Conservation (phyloP, 371 early-diverging fungal genomes). For the Mucor indicus region DNA sequence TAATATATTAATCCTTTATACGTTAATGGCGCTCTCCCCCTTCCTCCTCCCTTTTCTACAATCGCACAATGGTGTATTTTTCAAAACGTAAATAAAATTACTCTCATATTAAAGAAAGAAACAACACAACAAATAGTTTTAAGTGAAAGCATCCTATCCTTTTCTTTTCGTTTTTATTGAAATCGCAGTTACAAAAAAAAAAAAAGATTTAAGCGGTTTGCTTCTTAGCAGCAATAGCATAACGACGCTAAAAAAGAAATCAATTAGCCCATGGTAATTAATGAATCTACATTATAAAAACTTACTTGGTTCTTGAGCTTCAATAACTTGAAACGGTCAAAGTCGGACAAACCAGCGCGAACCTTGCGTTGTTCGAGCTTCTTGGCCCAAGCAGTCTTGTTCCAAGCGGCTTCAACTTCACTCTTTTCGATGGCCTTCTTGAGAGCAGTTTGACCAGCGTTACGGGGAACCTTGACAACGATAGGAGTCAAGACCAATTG, state of each 20-base stretch:
- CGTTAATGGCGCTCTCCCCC: no score
- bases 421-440: conserved; percentile 83
- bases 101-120: no score
- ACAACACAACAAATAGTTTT: no score
- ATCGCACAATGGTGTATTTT: no score
- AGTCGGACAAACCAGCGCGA: conserved; percentile 85
- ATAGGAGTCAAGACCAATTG: conserved; percentile 88
- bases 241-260: conserved; percentile 33
- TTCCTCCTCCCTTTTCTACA: no score
- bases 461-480: conserved; percentile 85
- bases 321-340: conserved; percentile 95
- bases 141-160: no score
- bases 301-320: conserved; percentile 78
- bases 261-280: background rate
- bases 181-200: conserved; percentile 2
- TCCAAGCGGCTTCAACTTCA: conserved; percentile 77
- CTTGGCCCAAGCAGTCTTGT: conserved; percentile 91
- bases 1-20: no score
- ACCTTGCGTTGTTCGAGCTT: conserved; percentile 80
- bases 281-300: background rate
- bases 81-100: no score
- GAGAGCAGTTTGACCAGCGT: conserved; percentile 72
- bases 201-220: conserved; percentile 38
- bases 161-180: no score
- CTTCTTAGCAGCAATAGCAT: conserved; percentile 43